Conservation (phyloP, 768 basidiomycete genomes). For the Mycena rebaudengoi region DNA sequence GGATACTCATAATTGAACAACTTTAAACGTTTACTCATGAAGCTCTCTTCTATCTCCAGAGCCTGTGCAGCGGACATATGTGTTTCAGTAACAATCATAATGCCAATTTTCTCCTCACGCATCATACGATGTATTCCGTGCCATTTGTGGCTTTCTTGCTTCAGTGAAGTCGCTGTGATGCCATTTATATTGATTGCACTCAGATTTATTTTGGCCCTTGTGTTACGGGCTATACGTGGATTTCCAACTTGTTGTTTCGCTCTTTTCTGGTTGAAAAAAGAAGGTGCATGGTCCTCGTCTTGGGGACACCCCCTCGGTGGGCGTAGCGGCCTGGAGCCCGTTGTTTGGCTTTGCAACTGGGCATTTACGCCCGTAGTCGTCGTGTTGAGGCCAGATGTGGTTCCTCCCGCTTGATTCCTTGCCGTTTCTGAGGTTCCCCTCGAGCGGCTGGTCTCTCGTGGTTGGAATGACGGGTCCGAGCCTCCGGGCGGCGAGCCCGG, state of each 20-base stretch:
- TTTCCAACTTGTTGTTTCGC: background rate
- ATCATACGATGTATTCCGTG: background rate
- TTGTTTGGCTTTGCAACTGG: background rate
- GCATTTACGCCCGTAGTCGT: background rate
- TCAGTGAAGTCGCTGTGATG: background rate
- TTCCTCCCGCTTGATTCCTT: background rate
- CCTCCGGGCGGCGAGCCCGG: too few relatives aligned
- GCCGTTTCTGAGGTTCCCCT: background rate
- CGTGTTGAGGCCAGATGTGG: background rate
- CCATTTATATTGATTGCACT: background rate
- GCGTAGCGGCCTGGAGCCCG: background rate
- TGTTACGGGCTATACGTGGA: background rate
- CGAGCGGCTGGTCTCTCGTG: too few relatives aligned
- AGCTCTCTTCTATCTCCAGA: too few relatives aligned
- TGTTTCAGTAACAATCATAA: background rate
- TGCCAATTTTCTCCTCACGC: background rate
- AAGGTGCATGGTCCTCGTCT: background rate
- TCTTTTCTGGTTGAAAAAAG: background rate
- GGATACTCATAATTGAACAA: too few relatives aligned
- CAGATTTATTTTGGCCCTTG: background rate
- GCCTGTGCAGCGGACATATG: background rate
- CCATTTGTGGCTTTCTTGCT: background rate
- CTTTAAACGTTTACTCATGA: too few relatives aligned
- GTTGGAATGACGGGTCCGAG: too few relatives aligned
- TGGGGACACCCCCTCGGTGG: background rate